phyloP scores from a whole-genome alignment of 2,329 filamentous ascomycete species.

The Helotiales sp. region DNA sequence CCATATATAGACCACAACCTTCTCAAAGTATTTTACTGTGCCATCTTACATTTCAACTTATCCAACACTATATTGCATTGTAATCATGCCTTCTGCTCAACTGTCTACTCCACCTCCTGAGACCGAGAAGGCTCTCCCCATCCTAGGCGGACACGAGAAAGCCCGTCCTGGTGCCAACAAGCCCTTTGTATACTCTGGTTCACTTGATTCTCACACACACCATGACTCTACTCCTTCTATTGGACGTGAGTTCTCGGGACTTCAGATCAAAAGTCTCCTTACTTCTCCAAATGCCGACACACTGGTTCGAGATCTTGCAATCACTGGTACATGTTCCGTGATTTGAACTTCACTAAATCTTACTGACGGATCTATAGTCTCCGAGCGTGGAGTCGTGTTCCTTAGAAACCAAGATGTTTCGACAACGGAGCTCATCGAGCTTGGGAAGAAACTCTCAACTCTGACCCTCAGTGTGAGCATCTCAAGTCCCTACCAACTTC shows the following conservation, averaged over 20 bases:
- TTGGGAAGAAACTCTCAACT: constrained; percentile 45
- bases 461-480: constrained; percentile 10
- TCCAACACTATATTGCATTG: neutral
- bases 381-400: constrained; percentile 59
- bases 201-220: constrained; percentile 23
- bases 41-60: neutral
- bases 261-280: constrained; percentile 61
- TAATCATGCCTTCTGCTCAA: constrained; percentile 9
- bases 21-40: neutral
- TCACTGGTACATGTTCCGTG: constrained; percentile 32
- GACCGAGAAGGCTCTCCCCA: neutral
- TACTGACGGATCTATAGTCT: constrained; percentile 50
- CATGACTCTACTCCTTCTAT: constrained; percentile 26
- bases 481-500: neutral
- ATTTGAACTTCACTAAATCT: constrained; percentile 24
- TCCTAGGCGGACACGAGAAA: constrained; percentile 1
- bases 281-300: constrained; percentile 45
- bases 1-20: neutral
- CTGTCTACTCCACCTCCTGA: neutral
- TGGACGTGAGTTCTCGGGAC: constrained; percentile 57
- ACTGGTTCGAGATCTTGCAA: constrained; percentile 60
- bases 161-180: neutral
- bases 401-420: constrained; percentile 49
- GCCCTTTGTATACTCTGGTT: constrained; percentile 15
- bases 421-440: constrained; percentile 42